Base-by-base conservation (phyloP, 345 rosid genomes). In the Citrus cavaleriei region DNA sequence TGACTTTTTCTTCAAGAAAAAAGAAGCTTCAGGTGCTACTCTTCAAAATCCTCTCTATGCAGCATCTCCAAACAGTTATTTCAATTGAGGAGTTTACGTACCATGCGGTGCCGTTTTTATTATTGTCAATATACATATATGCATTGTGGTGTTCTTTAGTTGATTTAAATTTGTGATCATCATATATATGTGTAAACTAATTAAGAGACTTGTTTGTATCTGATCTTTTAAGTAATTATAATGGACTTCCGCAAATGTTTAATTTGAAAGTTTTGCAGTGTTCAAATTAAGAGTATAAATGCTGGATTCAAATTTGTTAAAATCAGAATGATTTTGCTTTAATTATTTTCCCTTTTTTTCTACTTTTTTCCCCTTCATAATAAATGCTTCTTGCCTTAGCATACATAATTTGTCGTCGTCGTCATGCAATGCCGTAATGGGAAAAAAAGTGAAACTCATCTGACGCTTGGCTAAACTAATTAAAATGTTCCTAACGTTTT, bases 1-100 rank as follows among this genome's bases (percentile, higher is more conserved):
- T 58, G 95, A 93, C 68, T 83, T 89, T 59, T 74, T 92, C 76
- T 88, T 80, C 86, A 88, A 83, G 92, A 92, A 86, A 78, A 93
- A 86, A 72, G 79, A 70, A 2, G 74, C 84, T 2, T 25, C 77
- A 5, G 64, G 79, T 7, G 71, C 79, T 62, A 32, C 54, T 72
- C 81, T 81, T 63, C 73, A 78, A 4, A 83, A 82, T 73, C 76
- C 92, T 81, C 79, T 82, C 49, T 85, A 75, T 85, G 86, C 91
- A n/a, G 86, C 91, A 21, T 85, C 92, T 73, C 62, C 87, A 22
- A 77, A 75, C 10, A 79, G 79, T 80, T 83, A 70, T 57, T 81
- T 86, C 77, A 70, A 82, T 37, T 83, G 63, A 87, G 22, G 14
- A 60, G 28, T 12, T 22, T 9, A 7, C 40, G 40, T 37, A 28